These are phyloP conservation scores for Cardamine resedifolia DNA, from an alignment of 345 rosid species.

Conservation along the genomic window DNA sequence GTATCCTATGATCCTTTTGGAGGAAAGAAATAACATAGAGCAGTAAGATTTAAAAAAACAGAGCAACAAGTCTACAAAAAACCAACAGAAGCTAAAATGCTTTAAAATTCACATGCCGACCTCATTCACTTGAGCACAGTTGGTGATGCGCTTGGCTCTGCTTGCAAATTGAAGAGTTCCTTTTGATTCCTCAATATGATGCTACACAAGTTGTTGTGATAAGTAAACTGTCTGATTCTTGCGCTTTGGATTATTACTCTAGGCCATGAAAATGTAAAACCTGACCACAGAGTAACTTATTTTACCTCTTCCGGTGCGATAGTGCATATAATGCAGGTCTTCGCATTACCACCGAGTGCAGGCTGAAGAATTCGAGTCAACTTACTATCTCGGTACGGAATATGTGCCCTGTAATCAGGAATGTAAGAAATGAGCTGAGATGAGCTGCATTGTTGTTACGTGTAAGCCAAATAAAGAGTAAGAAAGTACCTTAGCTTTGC, in stretches of 20 bases:
- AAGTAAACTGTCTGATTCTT: background rate
- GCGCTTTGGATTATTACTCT: background rate
- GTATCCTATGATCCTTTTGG: background rate
- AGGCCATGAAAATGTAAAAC: background rate
- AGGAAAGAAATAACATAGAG: background rate
- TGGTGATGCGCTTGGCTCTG: conserved; percentile 92
- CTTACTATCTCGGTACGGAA: conserved; percentile 98
- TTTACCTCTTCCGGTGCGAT: conserved; percentile 96
- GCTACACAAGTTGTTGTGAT: conserved; percentile 39
- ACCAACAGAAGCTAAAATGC: conserved; percentile 6
- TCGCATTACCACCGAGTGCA: conserved; percentile 97
- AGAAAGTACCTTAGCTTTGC: conserved; percentile 65
- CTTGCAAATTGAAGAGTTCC: conserved; percentile 96
- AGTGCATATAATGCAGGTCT: conserved; percentile 96
- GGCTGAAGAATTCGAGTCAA: conserved; percentile 97
- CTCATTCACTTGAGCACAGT: conserved; percentile 98
- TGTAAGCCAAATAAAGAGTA: conserved; percentile 3
- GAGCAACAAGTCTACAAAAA: background rate
- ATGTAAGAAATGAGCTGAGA: conserved; percentile 3
- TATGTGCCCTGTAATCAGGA: conserved; percentile 66
- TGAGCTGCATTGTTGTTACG: conserved; percentile 3
- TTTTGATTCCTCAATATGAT: conserved; percentile 93
- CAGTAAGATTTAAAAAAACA: conserved; percentile 2
- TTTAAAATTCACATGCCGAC: conserved; percentile 37
- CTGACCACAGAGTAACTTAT: background rate